phyloP scores from a whole-genome alignment of 345 rosid species.

The Ceriops decandra region DNA sequence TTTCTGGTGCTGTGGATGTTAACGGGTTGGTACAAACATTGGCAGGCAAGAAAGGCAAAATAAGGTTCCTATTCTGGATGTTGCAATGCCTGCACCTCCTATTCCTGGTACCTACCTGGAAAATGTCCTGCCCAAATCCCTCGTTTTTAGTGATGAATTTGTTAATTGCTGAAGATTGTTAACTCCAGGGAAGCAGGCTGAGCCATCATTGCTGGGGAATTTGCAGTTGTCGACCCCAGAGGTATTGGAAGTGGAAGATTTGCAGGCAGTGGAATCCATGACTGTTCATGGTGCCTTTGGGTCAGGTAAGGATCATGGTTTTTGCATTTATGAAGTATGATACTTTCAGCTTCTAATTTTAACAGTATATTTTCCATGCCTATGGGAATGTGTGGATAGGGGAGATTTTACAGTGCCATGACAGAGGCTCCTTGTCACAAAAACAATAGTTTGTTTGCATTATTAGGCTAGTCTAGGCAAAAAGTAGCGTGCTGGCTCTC shows the following conservation, averaged over 20 bases:
- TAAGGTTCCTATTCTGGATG: conserved; percentile 57
- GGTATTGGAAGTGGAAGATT: conserved; percentile 58
- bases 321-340: neutral
- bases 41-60: conserved; percentile 67
- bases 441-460: too few species aligned
- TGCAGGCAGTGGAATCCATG: conserved; percentile 58
- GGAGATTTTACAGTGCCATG: too few species aligned
- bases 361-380: neutral
- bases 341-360: neutral
- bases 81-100: conserved; percentile 76
- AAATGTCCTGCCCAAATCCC: neutral
- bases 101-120: conserved; percentile 34
- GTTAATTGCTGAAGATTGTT: conserved; percentile 12
- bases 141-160: neutral
- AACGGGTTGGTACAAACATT: conserved; percentile 51
- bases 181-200: conserved; percentile 39
- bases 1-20: conserved; percentile 53
- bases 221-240: conserved; percentile 68
- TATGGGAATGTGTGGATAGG: neutral
- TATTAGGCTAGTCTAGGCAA: too few species aligned
- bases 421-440: too few species aligned
- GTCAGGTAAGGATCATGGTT: conserved; percentile 35
- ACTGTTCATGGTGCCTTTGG: conserved; percentile 59
- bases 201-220: conserved; percentile 41
- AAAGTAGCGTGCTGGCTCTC: too few species aligned